A percentile compares a stretch with the other conserved stretches of the same genome.
Conservation (phyloP, 2,329 filamentous ascomycete species). For the Coniochaeta sp. region DNA sequence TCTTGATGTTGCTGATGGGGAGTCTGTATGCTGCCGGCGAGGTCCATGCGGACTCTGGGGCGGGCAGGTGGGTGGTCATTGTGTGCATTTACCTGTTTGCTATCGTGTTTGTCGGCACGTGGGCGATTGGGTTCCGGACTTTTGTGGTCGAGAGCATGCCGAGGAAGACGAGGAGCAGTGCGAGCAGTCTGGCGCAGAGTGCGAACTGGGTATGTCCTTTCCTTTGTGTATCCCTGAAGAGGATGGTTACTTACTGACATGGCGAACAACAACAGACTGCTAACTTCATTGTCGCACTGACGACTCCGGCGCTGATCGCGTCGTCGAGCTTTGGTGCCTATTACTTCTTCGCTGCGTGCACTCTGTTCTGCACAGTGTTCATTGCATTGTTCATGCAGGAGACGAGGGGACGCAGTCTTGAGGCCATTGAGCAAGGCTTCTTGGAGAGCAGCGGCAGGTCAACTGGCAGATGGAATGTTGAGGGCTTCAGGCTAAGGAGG, state of each 20-base stretch:
- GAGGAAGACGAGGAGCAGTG: conserved; percentile 43
- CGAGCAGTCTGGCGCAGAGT: conserved; percentile 45
- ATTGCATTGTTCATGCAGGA: conserved; percentile 34
- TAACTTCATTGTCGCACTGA: conserved; percentile 38
- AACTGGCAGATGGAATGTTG: background rate
- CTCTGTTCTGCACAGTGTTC: conserved; percentile 27
- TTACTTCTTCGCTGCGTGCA: conserved; percentile 35
- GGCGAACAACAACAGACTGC: conserved; percentile 24
- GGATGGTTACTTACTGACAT: background rate
- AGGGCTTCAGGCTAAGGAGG: background rate
- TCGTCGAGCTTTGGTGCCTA: conserved; percentile 34
- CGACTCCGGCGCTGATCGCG: conserved; percentile 32
- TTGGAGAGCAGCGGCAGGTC: background rate
- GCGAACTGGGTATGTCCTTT: conserved; percentile 37
- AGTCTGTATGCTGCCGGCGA: conserved; percentile 37
- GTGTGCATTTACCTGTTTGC: conserved; percentile 43
- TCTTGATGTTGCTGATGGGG: conserved; percentile 47
- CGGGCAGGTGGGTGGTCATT: conserved; percentile 42
- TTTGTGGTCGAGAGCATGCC: conserved; percentile 52
- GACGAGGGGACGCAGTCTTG: conserved; percentile 32
- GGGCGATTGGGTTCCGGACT: conserved; percentile 46
- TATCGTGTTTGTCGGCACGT: conserved; percentile 36
- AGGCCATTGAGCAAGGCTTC: conserved; percentile 25
- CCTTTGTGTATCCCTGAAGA: background rate
- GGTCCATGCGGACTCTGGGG: conserved; percentile 27